A percentile compares a stretch with the other conserved stretches of the same genome.
Conservation (phyloP, 164 flowering plant genomes). For the Umbellularia californica region DNA sequence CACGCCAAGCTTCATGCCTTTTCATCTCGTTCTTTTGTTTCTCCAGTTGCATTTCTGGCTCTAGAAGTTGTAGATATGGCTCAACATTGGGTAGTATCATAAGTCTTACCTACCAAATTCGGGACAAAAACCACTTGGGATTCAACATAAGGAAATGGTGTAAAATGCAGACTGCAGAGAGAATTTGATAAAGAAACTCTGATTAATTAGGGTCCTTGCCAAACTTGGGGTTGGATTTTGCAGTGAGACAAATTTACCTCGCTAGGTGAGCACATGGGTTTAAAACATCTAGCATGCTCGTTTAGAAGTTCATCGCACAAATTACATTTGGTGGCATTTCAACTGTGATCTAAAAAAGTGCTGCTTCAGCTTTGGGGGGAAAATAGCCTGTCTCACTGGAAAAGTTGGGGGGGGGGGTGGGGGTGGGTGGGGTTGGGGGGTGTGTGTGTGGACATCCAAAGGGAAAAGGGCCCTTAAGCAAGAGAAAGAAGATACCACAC, state of each 20-base stretch:
- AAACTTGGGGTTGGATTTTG: neutral
- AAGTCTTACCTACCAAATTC: slow-evolving; percentile 52
- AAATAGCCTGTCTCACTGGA: neutral
- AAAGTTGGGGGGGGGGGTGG: no score
- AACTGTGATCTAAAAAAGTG: neutral
- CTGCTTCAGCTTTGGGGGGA: neutral
- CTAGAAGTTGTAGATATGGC: slow-evolving; percentile 70
- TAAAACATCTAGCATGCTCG: neutral
- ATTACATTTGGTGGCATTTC: neutral
- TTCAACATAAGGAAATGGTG: neutral
- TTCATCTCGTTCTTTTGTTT: slow-evolving; percentile 77
- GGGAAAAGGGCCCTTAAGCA: neutral
- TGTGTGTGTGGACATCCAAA: neutral
- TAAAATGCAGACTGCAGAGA: neutral
- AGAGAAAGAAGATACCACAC: slow-evolving; percentile 57
- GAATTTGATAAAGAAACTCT: no score
- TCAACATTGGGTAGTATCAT: slow-evolving; percentile 91
- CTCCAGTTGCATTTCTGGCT: slow-evolving; percentile 76
- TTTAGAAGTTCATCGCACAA: neutral
- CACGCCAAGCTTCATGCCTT: slow-evolving; percentile 94
- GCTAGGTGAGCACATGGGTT: neutral
- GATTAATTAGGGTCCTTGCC: neutral
- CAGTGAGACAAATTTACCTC: neutral
- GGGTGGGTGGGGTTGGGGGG: no score
- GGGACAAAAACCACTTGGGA: neutral